Evolutionary conservation across 1,139 yeast genomes (phyloP).

Genomic region (Hyphopichia fennica): DNA sequence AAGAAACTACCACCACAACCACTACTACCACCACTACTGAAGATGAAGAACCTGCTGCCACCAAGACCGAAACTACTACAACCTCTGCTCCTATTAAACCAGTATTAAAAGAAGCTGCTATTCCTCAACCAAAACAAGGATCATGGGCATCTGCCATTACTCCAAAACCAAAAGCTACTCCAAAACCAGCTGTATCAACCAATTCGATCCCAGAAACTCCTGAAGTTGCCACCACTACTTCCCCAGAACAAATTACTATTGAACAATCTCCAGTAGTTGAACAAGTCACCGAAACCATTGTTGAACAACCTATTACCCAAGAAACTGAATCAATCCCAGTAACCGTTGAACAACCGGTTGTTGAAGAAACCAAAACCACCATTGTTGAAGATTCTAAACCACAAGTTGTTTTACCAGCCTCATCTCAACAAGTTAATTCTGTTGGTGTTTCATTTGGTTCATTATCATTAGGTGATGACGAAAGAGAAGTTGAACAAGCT

Average conservation of each 20-base stretch:
- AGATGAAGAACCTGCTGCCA: conserved; percentile 7
- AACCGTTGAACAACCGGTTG: conserved; percentile 10
- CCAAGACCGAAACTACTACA: conserved; percentile 1
- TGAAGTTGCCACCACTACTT: neutral
- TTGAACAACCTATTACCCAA: conserved; percentile 10
- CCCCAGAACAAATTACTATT: conserved; percentile 11
- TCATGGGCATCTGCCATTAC: conserved; percentile 65
- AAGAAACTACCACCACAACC: conserved; percentile 6
- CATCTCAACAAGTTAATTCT: conserved; percentile 49
- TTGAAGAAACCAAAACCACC: conserved; percentile 8
- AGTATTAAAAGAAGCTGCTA: conserved; percentile 28
- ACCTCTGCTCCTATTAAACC: conserved; percentile 18
- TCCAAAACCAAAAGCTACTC: conserved; percentile 47
- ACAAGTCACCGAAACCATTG: conserved; percentile 12
- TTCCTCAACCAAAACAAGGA: conserved; percentile 33
- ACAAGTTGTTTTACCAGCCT: conserved; percentile 68
- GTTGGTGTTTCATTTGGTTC: conserved; percentile 76
- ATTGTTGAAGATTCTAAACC: conserved; percentile 19
- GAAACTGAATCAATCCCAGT: conserved; percentile 13
- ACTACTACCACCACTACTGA: conserved; percentile 10
- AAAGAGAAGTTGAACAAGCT: conserved; percentile 17
- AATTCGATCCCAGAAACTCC: conserved; percentile 3
- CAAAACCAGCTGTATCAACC: conserved; percentile 14
- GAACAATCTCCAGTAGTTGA: conserved; percentile 13
- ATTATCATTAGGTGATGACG: conserved; percentile 51